Evolutionary conservation across 805 yeast species (phyloP), one percentile per base, ranked within the genome.

Genomic region (Phaffomyces antillensis): DNA sequence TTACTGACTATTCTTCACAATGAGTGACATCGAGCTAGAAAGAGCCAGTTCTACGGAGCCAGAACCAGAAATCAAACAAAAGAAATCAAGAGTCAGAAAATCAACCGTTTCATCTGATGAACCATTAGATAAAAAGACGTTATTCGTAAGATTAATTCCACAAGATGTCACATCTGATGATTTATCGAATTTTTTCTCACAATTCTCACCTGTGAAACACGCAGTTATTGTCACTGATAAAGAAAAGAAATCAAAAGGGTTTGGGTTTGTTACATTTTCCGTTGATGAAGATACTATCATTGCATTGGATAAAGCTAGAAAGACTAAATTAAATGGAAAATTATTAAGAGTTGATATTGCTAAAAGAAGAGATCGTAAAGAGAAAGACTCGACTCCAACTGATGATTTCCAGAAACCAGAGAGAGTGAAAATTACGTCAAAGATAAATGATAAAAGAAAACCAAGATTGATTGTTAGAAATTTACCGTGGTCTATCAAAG

Each of bases 401-500:
- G 23, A 40, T 23, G 43, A 37, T 20, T 41, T 42, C 35, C 48
- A 50, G 30, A 67, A 67, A 40, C 72, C 70, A 18, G 72, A 76
- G n/a, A 78, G 83, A 53, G 90, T 28, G 12, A 13, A 28, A 11
- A 28, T 11, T 10, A 2, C 30, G 5, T 4, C 30, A 28, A 28
- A 28, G 30, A 15, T 7, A 28, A 7, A 7, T 28, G 30, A 28
- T 28, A 28, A 5, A 28, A 28, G 30, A 28, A 28, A 28, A 28
- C 30, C 98, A 3, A 79, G 96, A 54, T 69, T 93, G 47, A 89
- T 93, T 53, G 73, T 93, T 34, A 76, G 99, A 60, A 93, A 93
- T 62, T 75, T 93, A 64, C 99, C 99, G 12, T 93, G 99, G 99
- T 83, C 96, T 15, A 81, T 93, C 39, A 79, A 91, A 60, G 80